A percentile compares a stretch with the other conserved stretches of the same genome.
phyloP scores from a whole-genome alignment of 177 flowering plant genomes.

The Vitis hybrid region DNA sequence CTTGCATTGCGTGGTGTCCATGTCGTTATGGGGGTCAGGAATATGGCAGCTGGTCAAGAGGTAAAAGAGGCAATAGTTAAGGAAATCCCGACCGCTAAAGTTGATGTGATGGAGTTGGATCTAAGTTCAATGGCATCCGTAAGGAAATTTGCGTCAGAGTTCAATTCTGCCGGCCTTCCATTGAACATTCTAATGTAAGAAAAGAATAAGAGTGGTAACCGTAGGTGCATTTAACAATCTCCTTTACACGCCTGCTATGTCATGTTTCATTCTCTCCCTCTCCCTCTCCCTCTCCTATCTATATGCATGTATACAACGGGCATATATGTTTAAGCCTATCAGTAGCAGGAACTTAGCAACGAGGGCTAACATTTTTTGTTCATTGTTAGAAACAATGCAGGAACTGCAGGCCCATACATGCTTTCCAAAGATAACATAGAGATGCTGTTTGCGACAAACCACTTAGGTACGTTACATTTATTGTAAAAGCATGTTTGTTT shows the following conservation, averaged over 20 bases:
- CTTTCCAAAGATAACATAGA: conserved; percentile 31
- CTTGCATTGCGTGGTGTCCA: conserved; percentile 61
- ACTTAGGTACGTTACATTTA: conserved; percentile 2
- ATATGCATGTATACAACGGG: not conserved
- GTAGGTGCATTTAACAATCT: too few relatives aligned
- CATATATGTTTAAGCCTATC: not conserved
- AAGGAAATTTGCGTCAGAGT: conserved; percentile 48
- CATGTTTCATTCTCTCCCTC: not conserved
- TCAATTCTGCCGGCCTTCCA: conserved; percentile 38
- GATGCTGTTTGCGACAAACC: conserved; percentile 22
- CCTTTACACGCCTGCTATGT: not conserved
- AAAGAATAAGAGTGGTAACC: too few relatives aligned
- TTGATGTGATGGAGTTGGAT: conserved; percentile 62
- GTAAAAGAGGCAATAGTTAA: conserved; percentile 42
- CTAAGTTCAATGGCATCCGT: conserved; percentile 57
- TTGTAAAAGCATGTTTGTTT: not conserved
- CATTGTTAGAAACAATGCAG: conserved; percentile 30
- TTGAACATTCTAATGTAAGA: conserved; percentile 57
- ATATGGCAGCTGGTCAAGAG: conserved; percentile 34
- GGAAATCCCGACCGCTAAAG: conserved; percentile 41
- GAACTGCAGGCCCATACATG: conserved; percentile 24
- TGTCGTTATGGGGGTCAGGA: conserved; percentile 60
- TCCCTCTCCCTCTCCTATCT: too few relatives aligned
- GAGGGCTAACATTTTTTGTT: not conserved
- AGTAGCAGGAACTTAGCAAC: not conserved